Base-by-base conservation (phyloP, 2,329 filamentous ascomycete species). In the Penicillium sp. region DNA sequence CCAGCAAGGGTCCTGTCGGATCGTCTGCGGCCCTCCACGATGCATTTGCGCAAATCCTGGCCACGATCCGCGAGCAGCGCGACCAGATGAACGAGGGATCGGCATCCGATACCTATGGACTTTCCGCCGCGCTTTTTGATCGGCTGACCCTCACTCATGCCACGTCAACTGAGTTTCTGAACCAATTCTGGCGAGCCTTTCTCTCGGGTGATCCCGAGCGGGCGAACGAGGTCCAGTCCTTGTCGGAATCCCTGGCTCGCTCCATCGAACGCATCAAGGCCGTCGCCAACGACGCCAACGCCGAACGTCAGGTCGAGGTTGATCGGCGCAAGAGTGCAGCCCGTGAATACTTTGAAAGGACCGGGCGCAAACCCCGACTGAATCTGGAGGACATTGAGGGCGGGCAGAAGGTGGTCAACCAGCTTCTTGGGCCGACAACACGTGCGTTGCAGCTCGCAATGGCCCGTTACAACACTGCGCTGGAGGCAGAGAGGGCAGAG, bases 121-220 rank as follows among this genome's bases (percentile, higher is more conserved):
- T 86, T 15, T 80, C 83, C 1, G 64, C 76, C 8, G 68, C 75
- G 2, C 78, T 87, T 1, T 87, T 86, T 64, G 87, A 90, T 65
- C 84, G 84, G 17, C 71, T 90, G n/a, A 82, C 81, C 12, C 82
- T 90, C 57, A 96, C 94, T 0, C 92, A 98, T 73, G 93, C 93
- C 55, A 99, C 95, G 0, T 96, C 92, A 0, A 89, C 91, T 39
- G 95, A 99, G 72, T 99, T 98, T 70, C 81, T 99, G n/a, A 91
- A 94, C 69, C 96, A 98, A 75, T 99, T 99, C 79, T 99, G 94
- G 94, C 85, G 86, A 37, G 88, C 93, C 0, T 99, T 96, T 71
- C 83, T 96, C 28, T 97, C 93, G 0, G 94, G 93, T 14, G 91
- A 97, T 71, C 79, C 90, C 0, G 88, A 91, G 60, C 88, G 91